phyloP scores from a whole-genome alignment of 805 yeast species.

The Wickerhamiella spandovensis region DNA sequence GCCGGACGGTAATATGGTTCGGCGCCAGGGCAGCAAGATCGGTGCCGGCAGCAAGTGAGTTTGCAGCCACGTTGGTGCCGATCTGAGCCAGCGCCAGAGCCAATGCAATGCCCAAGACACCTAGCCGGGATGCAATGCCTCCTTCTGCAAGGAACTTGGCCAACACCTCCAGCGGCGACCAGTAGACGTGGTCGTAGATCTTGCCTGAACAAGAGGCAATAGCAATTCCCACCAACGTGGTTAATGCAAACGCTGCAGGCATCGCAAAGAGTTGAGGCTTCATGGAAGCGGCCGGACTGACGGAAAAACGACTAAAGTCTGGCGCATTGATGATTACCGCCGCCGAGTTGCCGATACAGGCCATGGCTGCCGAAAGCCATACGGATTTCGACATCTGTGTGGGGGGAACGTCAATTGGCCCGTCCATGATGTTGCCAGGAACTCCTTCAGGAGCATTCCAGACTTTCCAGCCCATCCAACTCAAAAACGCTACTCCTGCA shows the following conservation, averaged over 20 bases:
- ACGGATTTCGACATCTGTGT: slow-evolving; percentile 51
- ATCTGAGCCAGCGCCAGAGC: slow-evolving; percentile 45
- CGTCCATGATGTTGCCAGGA: background rate
- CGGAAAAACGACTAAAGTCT: slow-evolving; percentile 73
- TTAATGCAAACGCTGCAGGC: slow-evolving; percentile 62
- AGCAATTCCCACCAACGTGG: slow-evolving; percentile 70
- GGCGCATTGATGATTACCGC: slow-evolving; percentile 75
- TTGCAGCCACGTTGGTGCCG: slow-evolving; percentile 35
- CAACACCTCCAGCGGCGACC: slow-evolving; percentile 75
- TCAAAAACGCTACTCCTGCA: slow-evolving; percentile 66
- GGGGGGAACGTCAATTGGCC: background rate
- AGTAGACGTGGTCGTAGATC: slow-evolving; percentile 53
- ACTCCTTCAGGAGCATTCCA: slow-evolving; percentile 11
- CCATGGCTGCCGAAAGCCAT: slow-evolving; percentile 60
- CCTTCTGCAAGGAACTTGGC: slow-evolving; percentile 40
- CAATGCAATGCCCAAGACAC: slow-evolving; percentile 59
- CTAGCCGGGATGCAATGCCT: slow-evolving; percentile 44
- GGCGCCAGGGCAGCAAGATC: slow-evolving; percentile 37
- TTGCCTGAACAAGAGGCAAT: slow-evolving; percentile 63
- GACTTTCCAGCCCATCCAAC: slow-evolving; percentile 71
- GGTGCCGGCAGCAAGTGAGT: slow-evolving; percentile 37
- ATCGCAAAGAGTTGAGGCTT: slow-evolving; percentile 48
- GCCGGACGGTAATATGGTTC: slow-evolving; percentile 42
- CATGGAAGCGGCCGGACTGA: slow-evolving; percentile 31
- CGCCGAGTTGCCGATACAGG: slow-evolving; percentile 72